Conservation (phyloP, 257 asterid genomes). For the Nicotiana undulata region DNA sequence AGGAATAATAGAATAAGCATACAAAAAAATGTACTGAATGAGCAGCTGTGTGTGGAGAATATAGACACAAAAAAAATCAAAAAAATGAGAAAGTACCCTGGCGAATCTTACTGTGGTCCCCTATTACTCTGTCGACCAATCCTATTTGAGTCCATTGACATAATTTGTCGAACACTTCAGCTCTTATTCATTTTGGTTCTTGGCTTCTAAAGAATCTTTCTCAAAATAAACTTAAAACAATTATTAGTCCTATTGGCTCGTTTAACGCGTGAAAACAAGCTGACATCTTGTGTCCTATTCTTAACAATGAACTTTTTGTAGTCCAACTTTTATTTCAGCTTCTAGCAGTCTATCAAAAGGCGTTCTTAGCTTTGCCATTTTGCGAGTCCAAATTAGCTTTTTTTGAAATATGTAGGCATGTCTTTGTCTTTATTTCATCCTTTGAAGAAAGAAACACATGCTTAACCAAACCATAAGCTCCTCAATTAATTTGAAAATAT, state of each 20-base stretch:
- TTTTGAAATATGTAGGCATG: background rate
- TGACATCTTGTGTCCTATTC: background rate
- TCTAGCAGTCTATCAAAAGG: slow-evolving; percentile 3
- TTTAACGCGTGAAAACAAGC: background rate
- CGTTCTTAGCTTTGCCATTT: background rate
- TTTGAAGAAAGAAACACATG: background rate
- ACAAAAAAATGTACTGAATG: background rate
- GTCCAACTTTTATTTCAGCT: background rate
- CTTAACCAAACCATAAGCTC: background rate
- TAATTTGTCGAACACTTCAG: background rate
- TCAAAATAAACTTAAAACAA: background rate
- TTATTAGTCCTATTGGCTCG: background rate
- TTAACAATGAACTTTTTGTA: background rate
- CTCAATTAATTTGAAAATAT: background rate
- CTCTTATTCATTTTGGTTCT: background rate
- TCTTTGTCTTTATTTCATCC: background rate
- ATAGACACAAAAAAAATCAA: background rate
- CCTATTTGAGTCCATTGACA: background rate
- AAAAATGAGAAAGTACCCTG: background rate
- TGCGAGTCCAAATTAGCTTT: background rate
- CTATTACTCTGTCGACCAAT: background rate
- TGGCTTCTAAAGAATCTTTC: background rate
- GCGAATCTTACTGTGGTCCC: background rate
- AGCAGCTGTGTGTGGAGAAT: background rate
- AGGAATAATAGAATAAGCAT: slow-evolving; percentile 1